A percentile compares a stretch with the other conserved stretches of the same genome.
Conservation (phyloP, 257 asterid genomes). For the Linaria vulgaris region DNA sequence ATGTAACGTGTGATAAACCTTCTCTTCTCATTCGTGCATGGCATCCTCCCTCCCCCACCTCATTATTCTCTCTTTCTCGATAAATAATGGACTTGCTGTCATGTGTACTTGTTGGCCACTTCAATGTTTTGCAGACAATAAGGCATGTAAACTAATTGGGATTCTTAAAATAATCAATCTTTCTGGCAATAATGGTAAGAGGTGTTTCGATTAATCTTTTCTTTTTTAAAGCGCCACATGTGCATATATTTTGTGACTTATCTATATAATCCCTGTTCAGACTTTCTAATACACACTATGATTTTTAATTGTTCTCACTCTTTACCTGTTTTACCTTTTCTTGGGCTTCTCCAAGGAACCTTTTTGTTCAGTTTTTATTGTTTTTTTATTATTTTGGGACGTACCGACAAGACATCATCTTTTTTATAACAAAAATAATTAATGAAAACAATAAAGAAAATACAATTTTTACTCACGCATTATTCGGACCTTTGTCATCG, state of each 20-base stretch:
- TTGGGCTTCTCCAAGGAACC: conserved; percentile 18
- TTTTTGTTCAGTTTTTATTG: conserved; percentile 20
- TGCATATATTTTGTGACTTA: conserved; percentile 24
- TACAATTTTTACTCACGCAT: too few relatives aligned
- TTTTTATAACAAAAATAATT: too few relatives aligned
- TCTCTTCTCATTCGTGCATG: conserved; percentile 35
- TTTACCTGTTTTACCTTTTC: neutral
- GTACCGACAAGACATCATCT: conserved; percentile 21
- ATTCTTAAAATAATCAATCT: conserved; percentile 45
- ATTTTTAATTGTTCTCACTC: conserved; percentile 14
- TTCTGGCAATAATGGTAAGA: conserved; percentile 49
- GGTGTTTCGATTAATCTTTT: conserved; percentile 22
- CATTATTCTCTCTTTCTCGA: conserved; percentile 24
- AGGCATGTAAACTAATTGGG: conserved; percentile 43
- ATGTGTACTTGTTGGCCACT: conserved; percentile 83
- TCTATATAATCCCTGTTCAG: conserved; percentile 32
- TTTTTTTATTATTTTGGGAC: neutral
- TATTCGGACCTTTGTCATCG: too few relatives aligned
- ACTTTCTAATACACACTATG: conserved; percentile 30
- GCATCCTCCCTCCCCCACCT: conserved; percentile 30
- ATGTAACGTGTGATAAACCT: conserved; percentile 13
- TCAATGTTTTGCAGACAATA: conserved; percentile 45
- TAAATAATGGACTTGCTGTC: conserved; percentile 28
- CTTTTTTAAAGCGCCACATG: conserved; percentile 22
- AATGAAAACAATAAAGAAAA: too few relatives aligned